Evolutionary conservation across 768 basidiomycete species (phyloP).

Genomic region (Mycena kentingensis): DNA sequence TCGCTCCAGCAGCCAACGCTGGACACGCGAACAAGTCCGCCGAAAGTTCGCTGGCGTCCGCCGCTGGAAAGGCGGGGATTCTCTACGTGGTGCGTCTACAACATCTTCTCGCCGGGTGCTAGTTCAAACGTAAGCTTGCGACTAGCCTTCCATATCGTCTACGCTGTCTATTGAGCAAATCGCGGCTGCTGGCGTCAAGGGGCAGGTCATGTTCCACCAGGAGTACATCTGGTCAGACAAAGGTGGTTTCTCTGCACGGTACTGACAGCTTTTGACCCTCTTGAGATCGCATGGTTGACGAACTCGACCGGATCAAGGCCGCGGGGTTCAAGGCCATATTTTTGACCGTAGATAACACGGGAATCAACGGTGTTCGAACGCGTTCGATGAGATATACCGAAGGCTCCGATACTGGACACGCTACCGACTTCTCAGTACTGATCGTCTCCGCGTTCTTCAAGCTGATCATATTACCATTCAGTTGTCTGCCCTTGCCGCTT

Average conservation of each 20-base stretch:
- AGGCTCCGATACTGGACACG: constrained; percentile 23
- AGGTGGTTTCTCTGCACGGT: neutral
- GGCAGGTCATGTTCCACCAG: constrained; percentile 33
- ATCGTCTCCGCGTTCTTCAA: neutral
- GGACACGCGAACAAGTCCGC: constrained; percentile 46
- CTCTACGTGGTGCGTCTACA: constrained; percentile 35
- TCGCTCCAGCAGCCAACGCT: constrained; percentile 44
- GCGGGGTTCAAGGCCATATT: constrained; percentile 35
- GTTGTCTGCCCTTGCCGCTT: constrained; percentile 22
- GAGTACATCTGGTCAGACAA: constrained; percentile 25
- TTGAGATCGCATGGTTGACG: constrained; percentile 21
- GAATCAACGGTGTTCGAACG: constrained; percentile 30
- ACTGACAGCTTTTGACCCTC: neutral
- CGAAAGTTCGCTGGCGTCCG: constrained; percentile 45
- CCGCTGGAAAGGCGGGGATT: constrained; percentile 43
- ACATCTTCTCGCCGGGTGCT: neutral
- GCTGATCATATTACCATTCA: neutral
- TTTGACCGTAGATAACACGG: constrained; percentile 38
- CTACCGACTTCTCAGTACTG: constrained; percentile 26
- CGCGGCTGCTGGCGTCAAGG: constrained; percentile 22
- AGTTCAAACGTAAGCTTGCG: neutral
- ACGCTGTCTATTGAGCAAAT: constrained; percentile 31
- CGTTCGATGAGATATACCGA: constrained; percentile 25
- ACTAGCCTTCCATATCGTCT: constrained; percentile 30
- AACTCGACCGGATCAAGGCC: constrained; percentile 29